phyloP scores from a whole-genome alignment of 352 stramenopile species.

The Thalassiosira hispida region DNA sequence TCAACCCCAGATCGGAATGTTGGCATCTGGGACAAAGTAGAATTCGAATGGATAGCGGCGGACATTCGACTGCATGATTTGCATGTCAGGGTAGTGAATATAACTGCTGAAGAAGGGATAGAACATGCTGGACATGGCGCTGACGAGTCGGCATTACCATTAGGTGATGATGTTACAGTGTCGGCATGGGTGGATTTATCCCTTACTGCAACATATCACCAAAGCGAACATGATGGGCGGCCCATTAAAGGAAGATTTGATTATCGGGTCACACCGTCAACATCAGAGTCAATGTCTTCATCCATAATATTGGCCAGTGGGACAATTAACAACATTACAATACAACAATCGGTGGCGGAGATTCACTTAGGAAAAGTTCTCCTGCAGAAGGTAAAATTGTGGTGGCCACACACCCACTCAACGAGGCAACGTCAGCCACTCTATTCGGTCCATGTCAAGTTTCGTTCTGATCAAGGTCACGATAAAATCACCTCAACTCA shows the following conservation, averaged over 20 bases:
- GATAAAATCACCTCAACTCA: slow-evolving; percentile 5
- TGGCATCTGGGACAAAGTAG: slow-evolving; percentile 53
- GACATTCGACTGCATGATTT: slow-evolving; percentile 47
- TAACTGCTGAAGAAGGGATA: neutral
- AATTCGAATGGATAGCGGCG: slow-evolving; percentile 42
- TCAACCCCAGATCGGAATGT: slow-evolving; percentile 58
- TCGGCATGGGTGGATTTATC: slow-evolving; percentile 38
- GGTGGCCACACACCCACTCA: slow-evolving; percentile 48
- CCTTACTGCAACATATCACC: slow-evolving; percentile 33
- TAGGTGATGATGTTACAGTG: slow-evolving; percentile 46
- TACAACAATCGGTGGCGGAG: slow-evolving; percentile 10
- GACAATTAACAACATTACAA: slow-evolving; percentile 35
- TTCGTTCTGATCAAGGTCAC: slow-evolving; percentile 19
- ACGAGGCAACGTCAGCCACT: slow-evolving; percentile 27
- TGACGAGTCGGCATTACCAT: slow-evolving; percentile 20
- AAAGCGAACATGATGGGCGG: neutral
- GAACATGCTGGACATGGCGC: neutral
- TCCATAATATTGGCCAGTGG: slow-evolving; percentile 29
- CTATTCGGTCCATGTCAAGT: slow-evolving; percentile 29
- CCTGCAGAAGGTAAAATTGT: slow-evolving; percentile 28
- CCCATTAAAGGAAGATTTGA: slow-evolving; percentile 15
- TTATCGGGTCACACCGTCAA: slow-evolving; percentile 23
- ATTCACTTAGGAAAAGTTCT: slow-evolving; percentile 24
- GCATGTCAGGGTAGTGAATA: slow-evolving; percentile 16
- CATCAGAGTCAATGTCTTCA: neutral